Base-by-base conservation (phyloP, 257 asterid species). In the Asclepias syriaca region DNA sequence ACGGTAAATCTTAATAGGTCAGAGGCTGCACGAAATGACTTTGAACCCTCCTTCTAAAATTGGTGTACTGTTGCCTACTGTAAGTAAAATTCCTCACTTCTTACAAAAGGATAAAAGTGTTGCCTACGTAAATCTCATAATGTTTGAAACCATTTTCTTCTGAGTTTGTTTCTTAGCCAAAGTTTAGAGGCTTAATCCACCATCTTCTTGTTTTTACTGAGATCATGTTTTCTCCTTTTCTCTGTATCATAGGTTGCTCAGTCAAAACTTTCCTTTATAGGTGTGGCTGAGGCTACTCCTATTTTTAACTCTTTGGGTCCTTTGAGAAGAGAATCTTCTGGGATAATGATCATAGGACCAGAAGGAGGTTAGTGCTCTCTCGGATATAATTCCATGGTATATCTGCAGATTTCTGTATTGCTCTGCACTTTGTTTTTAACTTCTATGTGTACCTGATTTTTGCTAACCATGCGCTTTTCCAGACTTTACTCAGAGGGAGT, bases 321-420 rank as follows among this genome's bases (percentile, higher is more conserved):
- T 66, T 58, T 77, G 16, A 65, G 69, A 27, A 77, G 74, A 68
- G 95, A 85, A 81, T 56, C 89, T 67, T 58, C 75, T 76, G 99
- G 98, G 74, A 72, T 88, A 72, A 74, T 91, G 78, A 88, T 94
- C 65, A 75, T 94, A 82, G 99, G 99, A 77, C 99, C 99, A 19
- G 99, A 95, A 90, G 99, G 99, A 88, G 99, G 99, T 93, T 59
- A 84, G 89, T 78, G 51, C 21, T 74, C 58, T 1, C 21, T 24
- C 70, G 13, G 50, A 50, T 68, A 27, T n/a, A 43, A 43, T 43
- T 43, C 48, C 12, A 29, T 59, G n/a, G 66, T 49, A 40, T 21
- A 7, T 46, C 29, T 63, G 4, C 8, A 6, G 37, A 32, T 53
- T 37, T 22, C 27, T 65, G 24, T 43, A 43, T 71, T 43, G 14